Conservation (phyloP, 208 protist species). For the Leishmania arabica region DNA sequence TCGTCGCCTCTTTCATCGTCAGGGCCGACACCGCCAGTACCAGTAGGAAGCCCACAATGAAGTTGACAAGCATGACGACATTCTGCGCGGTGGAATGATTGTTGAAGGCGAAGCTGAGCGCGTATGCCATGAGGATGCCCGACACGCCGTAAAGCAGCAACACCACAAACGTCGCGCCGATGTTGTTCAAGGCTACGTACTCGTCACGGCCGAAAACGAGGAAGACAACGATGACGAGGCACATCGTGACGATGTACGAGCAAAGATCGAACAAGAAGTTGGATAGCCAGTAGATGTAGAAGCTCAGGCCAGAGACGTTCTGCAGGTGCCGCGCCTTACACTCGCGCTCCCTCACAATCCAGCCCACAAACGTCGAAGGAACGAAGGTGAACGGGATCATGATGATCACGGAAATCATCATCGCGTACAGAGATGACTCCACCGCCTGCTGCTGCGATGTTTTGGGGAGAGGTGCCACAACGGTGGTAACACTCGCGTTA, state of each 20-base stretch:
- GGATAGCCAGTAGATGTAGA: slow-evolving; percentile 56
- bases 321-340: slow-evolving; percentile 66
- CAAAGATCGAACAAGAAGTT: slow-evolving; percentile 62
- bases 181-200: slow-evolving; percentile 31
- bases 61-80: slow-evolving; percentile 37
- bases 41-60: slow-evolving; percentile 51
- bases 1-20: background rate
- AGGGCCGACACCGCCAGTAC: slow-evolving; percentile 41
- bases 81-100: slow-evolving; percentile 47
- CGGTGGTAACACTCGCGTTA: background rate
- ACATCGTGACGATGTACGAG: slow-evolving; percentile 36
- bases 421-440: background rate
- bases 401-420: slow-evolving; percentile 38
- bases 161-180: slow-evolving; percentile 29
- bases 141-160: slow-evolving; percentile 46
- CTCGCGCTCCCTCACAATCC: slow-evolving; percentile 74
- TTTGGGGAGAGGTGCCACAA: background rate
- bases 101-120: slow-evolving; percentile 45
- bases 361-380: slow-evolving; percentile 51
- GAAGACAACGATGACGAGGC: slow-evolving; percentile 34
- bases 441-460: background rate
- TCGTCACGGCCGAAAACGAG: slow-evolving; percentile 39
- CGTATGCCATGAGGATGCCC: slow-evolving; percentile 31
- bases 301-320: slow-evolving; percentile 54
- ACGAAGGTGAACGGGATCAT: slow-evolving; percentile 69